A percentile compares a stretch with the other conserved stretches of the same genome.
phyloP scores from a whole-genome alignment of 805 yeast genomes.

The Ogataea angusta region DNA sequence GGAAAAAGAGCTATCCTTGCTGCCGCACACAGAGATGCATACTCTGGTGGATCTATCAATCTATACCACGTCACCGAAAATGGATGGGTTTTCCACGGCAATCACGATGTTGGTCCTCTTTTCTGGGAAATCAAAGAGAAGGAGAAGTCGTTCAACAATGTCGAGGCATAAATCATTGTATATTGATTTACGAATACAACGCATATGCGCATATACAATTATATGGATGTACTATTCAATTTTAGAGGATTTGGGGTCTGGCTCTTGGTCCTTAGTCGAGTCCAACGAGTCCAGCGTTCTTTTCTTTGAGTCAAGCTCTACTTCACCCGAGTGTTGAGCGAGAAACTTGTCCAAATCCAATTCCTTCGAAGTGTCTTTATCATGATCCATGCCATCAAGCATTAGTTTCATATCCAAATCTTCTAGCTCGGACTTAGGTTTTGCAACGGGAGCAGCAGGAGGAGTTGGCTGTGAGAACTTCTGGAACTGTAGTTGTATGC shows the following conservation, averaged over 20 bases:
- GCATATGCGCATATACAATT: conserved; percentile 3
- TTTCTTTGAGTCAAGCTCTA: conserved; percentile 4
- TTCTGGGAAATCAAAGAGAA: conserved; percentile 89
- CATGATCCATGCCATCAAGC: conserved; percentile 22
- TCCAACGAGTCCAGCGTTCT: conserved; percentile 2
- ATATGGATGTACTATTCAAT: conserved; percentile 3
- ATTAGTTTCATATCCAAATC: conserved; percentile 23
- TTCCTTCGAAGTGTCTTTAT: conserved; percentile 11
- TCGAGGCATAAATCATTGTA: conserved; percentile 39
- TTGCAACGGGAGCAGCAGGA: conserved; percentile 8
- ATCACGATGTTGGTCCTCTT: conserved; percentile 83
- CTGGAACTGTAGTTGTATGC: conserved; percentile 16
- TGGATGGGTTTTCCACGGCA: conserved; percentile 97
- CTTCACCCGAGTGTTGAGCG: conserved; percentile 20
- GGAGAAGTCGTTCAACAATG: conserved; percentile 88
- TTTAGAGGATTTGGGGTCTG: conserved; percentile 4
- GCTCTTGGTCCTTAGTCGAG: conserved; percentile 1
- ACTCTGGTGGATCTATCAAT: conserved; percentile 94
- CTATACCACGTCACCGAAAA: conserved; percentile 87
- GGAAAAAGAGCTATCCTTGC: conserved; percentile 96
- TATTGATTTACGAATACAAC: conserved; percentile 5
- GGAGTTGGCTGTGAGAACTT: conserved; percentile 21
- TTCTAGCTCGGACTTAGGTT: conserved; percentile 5
- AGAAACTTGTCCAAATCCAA: conserved; percentile 21
- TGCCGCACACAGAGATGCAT: conserved; percentile 98